Evolutionary conservation across 2,329 filamentous ascomycete species (phyloP).

Genomic region (Didymellaceae sp.): DNA sequence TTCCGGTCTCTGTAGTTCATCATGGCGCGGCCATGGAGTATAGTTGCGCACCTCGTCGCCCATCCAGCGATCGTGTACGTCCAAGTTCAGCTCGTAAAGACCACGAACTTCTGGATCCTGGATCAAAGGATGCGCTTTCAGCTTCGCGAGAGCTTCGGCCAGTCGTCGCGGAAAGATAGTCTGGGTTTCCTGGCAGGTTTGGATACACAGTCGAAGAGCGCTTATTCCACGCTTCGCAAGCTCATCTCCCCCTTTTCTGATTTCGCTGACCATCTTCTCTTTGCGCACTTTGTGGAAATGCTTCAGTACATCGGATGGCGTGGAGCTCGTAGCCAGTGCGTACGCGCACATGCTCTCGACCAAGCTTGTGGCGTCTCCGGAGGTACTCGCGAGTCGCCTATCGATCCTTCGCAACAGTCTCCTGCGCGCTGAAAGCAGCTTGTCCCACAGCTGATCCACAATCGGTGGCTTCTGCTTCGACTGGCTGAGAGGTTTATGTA

Average conservation of each 20-base stretch:
- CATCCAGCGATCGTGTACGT: conserved; percentile 80
- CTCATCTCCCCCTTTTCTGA: conserved; percentile 58
- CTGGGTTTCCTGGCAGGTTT: conserved; percentile 79
- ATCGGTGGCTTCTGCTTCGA: conserved; percentile 55
- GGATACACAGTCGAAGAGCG: conserved; percentile 75
- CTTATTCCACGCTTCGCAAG: conserved; percentile 64
- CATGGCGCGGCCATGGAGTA: conserved; percentile 84
- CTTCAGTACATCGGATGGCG: conserved; percentile 76
- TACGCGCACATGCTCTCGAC: conserved; percentile 81
- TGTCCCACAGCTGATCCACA: conserved; percentile 69
- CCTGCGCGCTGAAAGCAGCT: conserved; percentile 66
- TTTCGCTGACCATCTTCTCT: conserved; percentile 69
- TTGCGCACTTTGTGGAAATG: conserved; percentile 79
- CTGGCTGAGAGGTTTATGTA: conserved; percentile 75
- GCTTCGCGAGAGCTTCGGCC: conserved; percentile 68
- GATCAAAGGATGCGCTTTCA: conserved; percentile 75
- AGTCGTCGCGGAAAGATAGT: conserved; percentile 75
- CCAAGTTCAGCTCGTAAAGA: conserved; percentile 75
- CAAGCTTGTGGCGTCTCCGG: conserved; percentile 56
- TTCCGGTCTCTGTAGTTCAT: conserved; percentile 62
- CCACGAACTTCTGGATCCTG: conserved; percentile 71
- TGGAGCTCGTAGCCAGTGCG: conserved; percentile 79
- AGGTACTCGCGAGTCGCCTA: conserved; percentile 51
- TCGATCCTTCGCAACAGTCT: conserved; percentile 72
- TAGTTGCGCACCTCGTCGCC: conserved; percentile 83